phyloP scores from a whole-genome alignment of 2,329 filamentous ascomycete species.

The Daldinia eschscholtzii region DNA sequence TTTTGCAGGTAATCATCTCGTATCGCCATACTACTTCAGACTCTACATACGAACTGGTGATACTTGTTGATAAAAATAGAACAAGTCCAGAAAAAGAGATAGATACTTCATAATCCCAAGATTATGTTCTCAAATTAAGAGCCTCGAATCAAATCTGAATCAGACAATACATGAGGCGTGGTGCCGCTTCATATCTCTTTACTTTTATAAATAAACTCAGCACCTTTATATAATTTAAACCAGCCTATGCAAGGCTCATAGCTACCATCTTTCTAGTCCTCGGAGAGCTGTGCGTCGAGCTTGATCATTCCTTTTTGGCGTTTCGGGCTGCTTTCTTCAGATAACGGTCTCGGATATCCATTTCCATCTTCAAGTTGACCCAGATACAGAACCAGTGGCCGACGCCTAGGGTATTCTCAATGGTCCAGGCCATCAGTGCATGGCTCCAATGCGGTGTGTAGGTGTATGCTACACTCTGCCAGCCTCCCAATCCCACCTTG shows the following conservation, averaged over 20 bases:
- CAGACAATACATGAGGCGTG: background rate
- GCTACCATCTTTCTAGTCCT: background rate
- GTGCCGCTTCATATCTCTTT: background rate
- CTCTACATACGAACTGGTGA: no score
- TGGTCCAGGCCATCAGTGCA: conserved; percentile 85
- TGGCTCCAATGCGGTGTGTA: conserved; percentile 96
- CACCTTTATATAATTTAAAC: background rate
- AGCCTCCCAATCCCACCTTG: conserved; percentile 85
- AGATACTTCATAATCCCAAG: background rate
- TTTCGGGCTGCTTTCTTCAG: conserved; percentile 87
- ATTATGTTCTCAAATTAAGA: background rate
- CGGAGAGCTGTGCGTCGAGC: background rate
- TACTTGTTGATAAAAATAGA: background rate
- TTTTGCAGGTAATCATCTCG: background rate
- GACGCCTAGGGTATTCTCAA: conserved; percentile 70
- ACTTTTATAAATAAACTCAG: background rate
- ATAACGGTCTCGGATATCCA: conserved; percentile 84
- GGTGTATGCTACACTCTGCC: conserved; percentile 83
- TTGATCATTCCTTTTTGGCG: conserved; percentile 70
- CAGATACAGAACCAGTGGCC: conserved; percentile 62
- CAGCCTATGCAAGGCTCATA: background rate
- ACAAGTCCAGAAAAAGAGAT: background rate
- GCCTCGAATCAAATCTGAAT: background rate
- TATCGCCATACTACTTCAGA: background rate
- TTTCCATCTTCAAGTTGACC: conserved; percentile 77